These are phyloP conservation scores for Saccharomycopsis crataegensis DNA, from an alignment of 1,139 yeast species.

Conservation along the genomic window DNA sequence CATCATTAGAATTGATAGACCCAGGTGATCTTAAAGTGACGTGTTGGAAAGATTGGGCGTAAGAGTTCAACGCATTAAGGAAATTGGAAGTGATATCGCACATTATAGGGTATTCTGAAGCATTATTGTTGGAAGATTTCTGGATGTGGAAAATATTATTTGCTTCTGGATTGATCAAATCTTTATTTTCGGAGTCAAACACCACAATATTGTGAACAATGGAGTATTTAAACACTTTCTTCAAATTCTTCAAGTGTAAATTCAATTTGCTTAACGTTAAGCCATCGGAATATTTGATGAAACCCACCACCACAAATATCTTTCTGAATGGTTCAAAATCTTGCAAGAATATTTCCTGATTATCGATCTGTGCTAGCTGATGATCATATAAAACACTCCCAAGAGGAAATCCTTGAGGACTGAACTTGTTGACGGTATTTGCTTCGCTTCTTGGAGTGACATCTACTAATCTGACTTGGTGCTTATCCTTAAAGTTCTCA, in stretches of 20 bases:
- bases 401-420: constrained; percentile 78
- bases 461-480: constrained; percentile 68
- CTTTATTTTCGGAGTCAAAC: constrained; percentile 33
- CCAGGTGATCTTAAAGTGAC: constrained; percentile 73
- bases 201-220: constrained; percentile 57
- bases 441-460: constrained; percentile 47
- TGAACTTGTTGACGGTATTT: constrained; percentile 35
- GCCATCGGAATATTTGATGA: constrained; percentile 39
- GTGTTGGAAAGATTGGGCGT: constrained; percentile 62
- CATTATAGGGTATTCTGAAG: constrained; percentile 52
- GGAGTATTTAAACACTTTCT: constrained; percentile 46
- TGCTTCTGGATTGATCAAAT: neutral
- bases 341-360: constrained; percentile 57
- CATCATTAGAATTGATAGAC: constrained; percentile 45
- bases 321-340: constrained; percentile 89
- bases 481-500: constrained; percentile 39
- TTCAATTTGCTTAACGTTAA: constrained; percentile 28
- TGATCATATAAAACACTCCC: constrained; percentile 65
- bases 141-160: constrained; percentile 16
- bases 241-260: constrained; percentile 31
- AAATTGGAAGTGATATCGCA: constrained; percentile 67
- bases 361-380: constrained; percentile 41
- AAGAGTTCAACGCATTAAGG: constrained; percentile 54
- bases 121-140: constrained; percentile 7
- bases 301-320: constrained; percentile 59